Conservation (phyloP, 352 stramenopile genomes). For the Pythium folliculosum region DNA sequence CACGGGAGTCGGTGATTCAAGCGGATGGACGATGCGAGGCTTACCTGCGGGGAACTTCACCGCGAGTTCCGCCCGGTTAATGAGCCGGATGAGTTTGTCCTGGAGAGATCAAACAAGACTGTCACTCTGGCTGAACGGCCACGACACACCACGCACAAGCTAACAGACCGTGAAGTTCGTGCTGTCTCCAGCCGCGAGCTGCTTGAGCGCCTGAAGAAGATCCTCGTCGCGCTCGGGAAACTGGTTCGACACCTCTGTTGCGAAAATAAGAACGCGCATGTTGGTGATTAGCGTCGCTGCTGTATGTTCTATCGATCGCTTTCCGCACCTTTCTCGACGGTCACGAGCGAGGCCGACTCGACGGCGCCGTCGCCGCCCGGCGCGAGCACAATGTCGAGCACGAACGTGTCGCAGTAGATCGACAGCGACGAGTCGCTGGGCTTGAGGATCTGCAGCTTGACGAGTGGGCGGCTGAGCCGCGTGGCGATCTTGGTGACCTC, state of each 20-base stretch:
- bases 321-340: slow-evolving; percentile 66
- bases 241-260: slow-evolving; percentile 76
- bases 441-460: slow-evolving; percentile 88
- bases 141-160: not conserved
- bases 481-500: slow-evolving; percentile 89
- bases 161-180: slow-evolving; percentile 63
- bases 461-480: slow-evolving; percentile 79
- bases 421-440: slow-evolving; percentile 83
- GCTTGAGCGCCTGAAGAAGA: slow-evolving; percentile 61
- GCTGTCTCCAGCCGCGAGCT: slow-evolving; percentile 75
- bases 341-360: slow-evolving; percentile 81
- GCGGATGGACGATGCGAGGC: not conserved
- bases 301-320: not conserved
- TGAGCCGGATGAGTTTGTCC: slow-evolving; percentile 82
- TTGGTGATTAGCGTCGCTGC: not conserved
- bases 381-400: slow-evolving; percentile 81
- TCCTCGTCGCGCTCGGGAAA: slow-evolving; percentile 85
- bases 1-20: not conserved
- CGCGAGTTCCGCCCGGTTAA: slow-evolving; percentile 83
- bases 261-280: not conserved
- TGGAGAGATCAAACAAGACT: slow-evolving; percentile 18
- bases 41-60: slow-evolving; percentile 73
- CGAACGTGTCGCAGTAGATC: slow-evolving; percentile 89
- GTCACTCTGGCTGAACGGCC: not conserved
- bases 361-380: slow-evolving; percentile 42